These are phyloP conservation scores for Vanrija pseudolonga DNA, from an alignment of 1,284 basidiomycete genomes.

Conservation along the genomic window DNA sequence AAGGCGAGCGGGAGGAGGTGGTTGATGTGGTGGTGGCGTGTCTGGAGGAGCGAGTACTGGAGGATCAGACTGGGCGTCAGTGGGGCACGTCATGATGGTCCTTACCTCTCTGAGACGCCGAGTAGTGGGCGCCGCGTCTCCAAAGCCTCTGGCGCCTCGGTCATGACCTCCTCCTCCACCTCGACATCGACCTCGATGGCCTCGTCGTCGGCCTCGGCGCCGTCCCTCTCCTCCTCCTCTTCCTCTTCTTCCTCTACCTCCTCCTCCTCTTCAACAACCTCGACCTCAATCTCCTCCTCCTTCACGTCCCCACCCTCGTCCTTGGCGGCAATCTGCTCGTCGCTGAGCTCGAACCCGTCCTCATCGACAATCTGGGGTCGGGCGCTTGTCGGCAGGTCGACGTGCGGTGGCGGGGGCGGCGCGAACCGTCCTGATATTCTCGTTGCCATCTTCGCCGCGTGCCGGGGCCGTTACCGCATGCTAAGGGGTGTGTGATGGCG, in stretches of 20 bases:
- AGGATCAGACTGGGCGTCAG: constrained; percentile 29
- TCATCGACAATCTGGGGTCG: constrained; percentile 36
- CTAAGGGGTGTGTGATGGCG: too few species aligned
- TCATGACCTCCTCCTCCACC: constrained; percentile 15
- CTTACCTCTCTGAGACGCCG: constrained; percentile 36
- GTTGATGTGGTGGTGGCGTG: constrained; percentile 35
- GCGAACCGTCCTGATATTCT: constrained; percentile 11
- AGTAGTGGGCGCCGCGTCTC: constrained; percentile 23
- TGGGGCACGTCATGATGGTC: too few species aligned
- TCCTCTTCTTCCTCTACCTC: constrained; percentile 4
- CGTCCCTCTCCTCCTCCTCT: constrained; percentile 4
- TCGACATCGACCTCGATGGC: constrained; percentile 4
- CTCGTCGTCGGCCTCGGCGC: constrained; percentile 2
- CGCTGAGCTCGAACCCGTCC: constrained; percentile 32
- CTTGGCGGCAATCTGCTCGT: constrained; percentile 34
- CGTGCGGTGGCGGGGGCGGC: constrained; percentile 14
- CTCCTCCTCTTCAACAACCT: constrained; percentile 3
- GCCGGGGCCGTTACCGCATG: neutral
- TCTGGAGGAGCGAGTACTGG: constrained; percentile 37
- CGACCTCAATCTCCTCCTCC: constrained; percentile 1
- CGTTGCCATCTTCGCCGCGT: constrained; percentile 9
- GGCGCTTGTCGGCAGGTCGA: constrained; percentile 26
- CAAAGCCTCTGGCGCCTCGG: constrained; percentile 6
- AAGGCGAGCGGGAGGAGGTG: constrained; percentile 44
- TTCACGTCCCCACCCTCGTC: constrained; percentile 2